Evolutionary conservation across 192 early-diverging fungal genomes (phyloP), one percentile per base, ranked within the genome.

Genomic region (Coemansia sp.): DNA sequence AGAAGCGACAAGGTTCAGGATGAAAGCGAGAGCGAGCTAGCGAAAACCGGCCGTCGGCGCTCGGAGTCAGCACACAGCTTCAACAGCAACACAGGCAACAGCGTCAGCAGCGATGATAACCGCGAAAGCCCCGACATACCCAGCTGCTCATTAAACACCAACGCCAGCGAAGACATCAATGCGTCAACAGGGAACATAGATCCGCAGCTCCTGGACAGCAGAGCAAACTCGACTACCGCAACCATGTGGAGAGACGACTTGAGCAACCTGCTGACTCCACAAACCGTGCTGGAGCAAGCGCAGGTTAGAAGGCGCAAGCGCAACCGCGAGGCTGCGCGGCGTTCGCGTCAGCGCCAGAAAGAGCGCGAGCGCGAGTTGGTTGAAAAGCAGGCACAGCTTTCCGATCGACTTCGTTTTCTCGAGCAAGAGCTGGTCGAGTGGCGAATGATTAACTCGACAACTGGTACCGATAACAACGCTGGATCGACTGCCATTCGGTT

Each of bases 281-380:
- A 69, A 16, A 78, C 66, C 3, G 63, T 72, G 0, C 8, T 47
- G 22, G 75, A 78, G 30, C 66, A 69, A 24, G 66, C 69, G 14
- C 75, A 69, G 62, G 69, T 65, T 18, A 56, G 52, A 29, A 62
- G 69, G 51, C 69, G 75, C 45, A 71, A 60, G 58, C 75, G 75
- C 18, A 78, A 78, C 27, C 65, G 75, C 20, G 69, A 78, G 20
- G 69, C 75, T 4, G 75, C 75, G n/a, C 65, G 75, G 39, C 62
- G 75, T 23, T 78, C 75, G 27, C 61, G 75, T 7, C 69, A 68
- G 56, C 62, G 66, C 20, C 66, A 71, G 39, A 72, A 69, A 60
- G 66, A 72, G 27, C 63, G 66, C 42, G 69, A 69, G 35, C 65
- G 42, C n/a, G 61, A 78, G 42, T 57, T 78, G 35, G 63, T 69